Percentiles rank a stretch among this genome's conserved stretches.
Evolutionary conservation across 176 grass and related monocot species (phyloP).

Genomic region (Saccharum spontaneum): DNA sequence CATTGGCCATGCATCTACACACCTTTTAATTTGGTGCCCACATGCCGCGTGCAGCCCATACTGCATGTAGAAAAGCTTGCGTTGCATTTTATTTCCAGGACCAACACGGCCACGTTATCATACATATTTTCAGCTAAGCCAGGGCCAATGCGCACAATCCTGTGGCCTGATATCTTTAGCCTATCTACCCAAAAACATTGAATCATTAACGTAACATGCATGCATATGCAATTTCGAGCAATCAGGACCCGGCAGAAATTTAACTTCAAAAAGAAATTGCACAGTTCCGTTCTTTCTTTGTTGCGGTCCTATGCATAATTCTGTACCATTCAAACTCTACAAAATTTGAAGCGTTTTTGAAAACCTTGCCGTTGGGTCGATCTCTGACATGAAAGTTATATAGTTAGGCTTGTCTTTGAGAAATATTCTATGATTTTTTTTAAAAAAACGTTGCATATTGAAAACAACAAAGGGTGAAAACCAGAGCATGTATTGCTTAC

Average conservation of each 20-base stretch:
- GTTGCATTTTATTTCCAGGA: neutral
- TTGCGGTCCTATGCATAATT: neutral
- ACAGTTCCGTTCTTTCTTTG: neutral
- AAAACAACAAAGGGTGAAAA: too few species aligned
- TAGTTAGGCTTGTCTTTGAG: too few species aligned
- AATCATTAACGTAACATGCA: neutral
- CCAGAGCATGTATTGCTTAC: too few species aligned
- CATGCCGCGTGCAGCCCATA: conserved; percentile 9
- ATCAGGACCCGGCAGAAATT: neutral
- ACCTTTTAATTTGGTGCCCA: neutral
- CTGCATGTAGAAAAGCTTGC: neutral
- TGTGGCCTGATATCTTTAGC: neutral
- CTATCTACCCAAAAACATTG: neutral
- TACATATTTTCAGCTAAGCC: neutral
- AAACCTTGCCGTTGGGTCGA: too few species aligned
- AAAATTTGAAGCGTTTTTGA: neutral
- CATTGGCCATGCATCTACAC: too few species aligned
- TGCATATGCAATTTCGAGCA: neutral
- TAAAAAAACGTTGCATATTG: too few species aligned
- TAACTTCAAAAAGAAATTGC: neutral
- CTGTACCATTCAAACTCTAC: neutral
- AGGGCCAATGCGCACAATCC: neutral
- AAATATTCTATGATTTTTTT: too few species aligned
- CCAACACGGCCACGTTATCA: conserved; percentile 18
- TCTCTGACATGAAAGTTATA: neutral